These are phyloP conservation scores for Backusella macrospora DNA, from an alignment of 192 early-diverging fungal species.

Conservation along the genomic window DNA sequence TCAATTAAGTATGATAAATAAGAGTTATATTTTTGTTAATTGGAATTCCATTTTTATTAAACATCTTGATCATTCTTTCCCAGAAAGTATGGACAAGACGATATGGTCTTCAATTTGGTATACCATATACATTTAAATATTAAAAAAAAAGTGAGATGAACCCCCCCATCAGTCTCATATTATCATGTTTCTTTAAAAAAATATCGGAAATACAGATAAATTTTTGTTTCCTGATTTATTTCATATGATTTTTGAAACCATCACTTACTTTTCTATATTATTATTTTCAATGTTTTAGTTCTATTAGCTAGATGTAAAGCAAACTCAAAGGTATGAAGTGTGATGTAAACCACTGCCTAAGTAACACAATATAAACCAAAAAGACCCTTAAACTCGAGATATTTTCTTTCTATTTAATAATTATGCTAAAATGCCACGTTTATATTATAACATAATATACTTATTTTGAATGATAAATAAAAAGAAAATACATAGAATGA, in stretches of 20 bases:
- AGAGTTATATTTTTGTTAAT: too few species aligned
- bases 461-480: too few species aligned
- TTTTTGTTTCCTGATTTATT: too few species aligned
- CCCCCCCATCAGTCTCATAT: not conserved
- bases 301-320: not conserved
- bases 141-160: too few species aligned
- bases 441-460: too few species aligned
- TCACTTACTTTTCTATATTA: not conserved
- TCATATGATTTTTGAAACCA: not conserved
- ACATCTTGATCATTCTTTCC: not conserved
- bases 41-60: too few species aligned
- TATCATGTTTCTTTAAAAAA: not conserved
- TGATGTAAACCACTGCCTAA: not conserved
- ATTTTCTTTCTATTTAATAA: not conserved
- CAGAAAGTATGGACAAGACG: not conserved
- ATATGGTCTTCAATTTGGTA: not conserved
- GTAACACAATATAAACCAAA: constrained; percentile 7
- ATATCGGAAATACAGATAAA: too few species aligned
- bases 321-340: not conserved
- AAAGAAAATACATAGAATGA: too few species aligned
- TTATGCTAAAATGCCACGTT: not conserved
- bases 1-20: too few species aligned
- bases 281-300: not conserved
- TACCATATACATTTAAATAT: not conserved
- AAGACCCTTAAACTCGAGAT: not conserved